A percentile compares a stretch with the other conserved stretches of the same genome.
phyloP scores from a whole-genome alignment of 2,329 filamentous ascomycete species.

The Trematosphaeria pertusa region DNA sequence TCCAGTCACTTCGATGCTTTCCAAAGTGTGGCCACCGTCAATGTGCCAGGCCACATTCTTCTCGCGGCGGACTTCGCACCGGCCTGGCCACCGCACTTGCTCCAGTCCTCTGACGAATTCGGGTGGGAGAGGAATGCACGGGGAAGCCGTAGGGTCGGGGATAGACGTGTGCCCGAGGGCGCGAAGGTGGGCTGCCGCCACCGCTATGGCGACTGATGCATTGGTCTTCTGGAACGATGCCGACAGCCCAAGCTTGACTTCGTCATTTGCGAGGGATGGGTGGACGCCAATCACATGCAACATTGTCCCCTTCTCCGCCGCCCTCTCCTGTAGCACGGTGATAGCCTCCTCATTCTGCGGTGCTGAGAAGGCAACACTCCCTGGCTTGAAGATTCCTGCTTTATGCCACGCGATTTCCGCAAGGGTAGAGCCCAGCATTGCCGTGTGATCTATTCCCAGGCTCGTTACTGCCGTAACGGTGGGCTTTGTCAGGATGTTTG shows the following conservation, averaged over 20 bases:
- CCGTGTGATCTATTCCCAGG: constrained; percentile 84
- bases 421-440: constrained; percentile 78
- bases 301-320: constrained; percentile 55
- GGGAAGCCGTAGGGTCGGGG: constrained; percentile 38
- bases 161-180: constrained; percentile 51
- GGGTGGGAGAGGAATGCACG: constrained; percentile 59
- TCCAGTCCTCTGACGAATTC: constrained; percentile 71
- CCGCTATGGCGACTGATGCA: constrained; percentile 65
- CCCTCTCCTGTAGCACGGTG: constrained; percentile 63
- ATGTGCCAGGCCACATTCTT: constrained; percentile 74
- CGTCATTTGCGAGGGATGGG: constrained; percentile 51
- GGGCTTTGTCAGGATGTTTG: constrained; percentile 79
- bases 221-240: constrained; percentile 70
- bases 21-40: constrained; percentile 86
- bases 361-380: constrained; percentile 68
- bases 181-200: constrained; percentile 66
- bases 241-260: constrained; percentile 64
- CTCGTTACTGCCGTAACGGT: constrained; percentile 77
- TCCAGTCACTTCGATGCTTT: constrained; percentile 79
- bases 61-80: constrained; percentile 72
- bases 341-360: constrained; percentile 63
- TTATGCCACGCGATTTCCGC: constrained; percentile 93
- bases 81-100: constrained; percentile 72
- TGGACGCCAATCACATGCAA: constrained; percentile 59
- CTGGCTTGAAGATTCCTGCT: constrained; percentile 80